Base-by-base conservation (phyloP, 2,329 filamentous ascomycete species). In the Annulohypoxylon truncatum region DNA sequence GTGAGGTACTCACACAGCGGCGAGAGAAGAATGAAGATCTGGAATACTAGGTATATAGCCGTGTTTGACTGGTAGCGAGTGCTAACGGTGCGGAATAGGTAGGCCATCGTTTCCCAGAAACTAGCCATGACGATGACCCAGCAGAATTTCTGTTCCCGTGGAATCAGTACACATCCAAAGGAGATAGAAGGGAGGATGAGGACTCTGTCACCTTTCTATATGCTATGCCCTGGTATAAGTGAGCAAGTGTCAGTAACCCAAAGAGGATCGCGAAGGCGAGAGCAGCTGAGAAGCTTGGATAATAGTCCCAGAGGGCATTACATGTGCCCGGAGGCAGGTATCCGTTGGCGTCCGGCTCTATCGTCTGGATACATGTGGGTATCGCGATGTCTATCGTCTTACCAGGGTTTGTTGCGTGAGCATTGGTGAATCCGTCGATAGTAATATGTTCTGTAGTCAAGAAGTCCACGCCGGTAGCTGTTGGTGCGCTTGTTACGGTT, bases 51-150 rank as follows among this genome's bases (percentile, higher is more conserved):
- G 26, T 74, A 71, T 20, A 75, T 40, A 8, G 70, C 71, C 1
- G 42, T 62, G 59, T 42, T 72, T 31, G 75, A 72, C 64, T 77
- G 76, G 24, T 72, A 53, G 12, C 62, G 71, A n/a, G 74, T 71
- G 60, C 75, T 76, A 6, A 74, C 38, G 0, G 74, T 62, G 10
- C 75, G 74, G 50, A 77, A 74, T 7, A 70, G 26, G 56, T 77
- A 77, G 22, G 73, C 75, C 38, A 73, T 29, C 4, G 70, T 75
- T 56, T 77, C 76, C 76, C 75, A 77, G 10, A 71, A 61, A 31
- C 73, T 68, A n/a, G 76, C 77, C 77, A 79, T 79, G 66, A 77
- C 73, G 29, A 79, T 77, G 8, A 78, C 77, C 77, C 77, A 79
- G 31, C 74, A 78, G 71, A 77, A 79, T 44, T 59, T 68, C 73